Percentiles rank a stretch among this genome's conserved stretches.
Evolutionary conservation across 2,329 filamentous ascomycete genomes (phyloP).

Genomic region (Pseudocercospora pini-densiflorae): DNA sequence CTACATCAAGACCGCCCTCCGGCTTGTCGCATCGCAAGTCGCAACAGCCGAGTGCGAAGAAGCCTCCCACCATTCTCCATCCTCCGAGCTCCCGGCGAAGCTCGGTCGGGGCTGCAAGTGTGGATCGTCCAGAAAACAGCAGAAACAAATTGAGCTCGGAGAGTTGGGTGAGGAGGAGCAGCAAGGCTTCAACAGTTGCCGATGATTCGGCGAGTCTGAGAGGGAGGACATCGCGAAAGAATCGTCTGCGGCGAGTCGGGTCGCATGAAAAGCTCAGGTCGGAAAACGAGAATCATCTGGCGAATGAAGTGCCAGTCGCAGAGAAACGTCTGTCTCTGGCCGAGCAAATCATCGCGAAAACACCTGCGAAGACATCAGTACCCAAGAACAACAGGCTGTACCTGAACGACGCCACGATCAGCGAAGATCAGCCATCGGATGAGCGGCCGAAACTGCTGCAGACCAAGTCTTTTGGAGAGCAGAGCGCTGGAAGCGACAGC

Average conservation of each 20-base stretch:
- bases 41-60: slow-evolving; percentile 32
- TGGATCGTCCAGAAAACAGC: slow-evolving; percentile 38
- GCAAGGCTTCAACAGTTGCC: slow-evolving; percentile 23
- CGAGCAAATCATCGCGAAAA: slow-evolving; percentile 34
- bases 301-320: neutral
- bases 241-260: slow-evolving; percentile 28
- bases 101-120: slow-evolving; percentile 22
- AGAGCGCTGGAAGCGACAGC: slow-evolving; percentile 16
- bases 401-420: slow-evolving; percentile 31
- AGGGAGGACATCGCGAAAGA: slow-evolving; percentile 26
- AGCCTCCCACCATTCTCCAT: slow-evolving; percentile 14
- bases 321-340: slow-evolving; percentile 28
- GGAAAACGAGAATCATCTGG: slow-evolving; percentile 7
- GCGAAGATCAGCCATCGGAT: slow-evolving; percentile 25
- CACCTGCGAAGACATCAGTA: slow-evolving; percentile 44
- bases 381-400: slow-evolving; percentile 40
- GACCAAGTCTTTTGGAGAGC: slow-evolving; percentile 12
- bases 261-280: slow-evolving; percentile 34
- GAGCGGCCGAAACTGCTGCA: slow-evolving; percentile 25
- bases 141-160: slow-evolving; percentile 39
- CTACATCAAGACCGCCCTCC: slow-evolving; percentile 80
- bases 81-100: slow-evolving; percentile 25
- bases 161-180: slow-evolving; percentile 37
- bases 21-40: slow-evolving; percentile 71
- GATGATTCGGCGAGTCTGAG: slow-evolving; percentile 30